Base-by-base conservation (phyloP, 1,284 basidiomycete species). In the Ceratobasidium sp. region DNA sequence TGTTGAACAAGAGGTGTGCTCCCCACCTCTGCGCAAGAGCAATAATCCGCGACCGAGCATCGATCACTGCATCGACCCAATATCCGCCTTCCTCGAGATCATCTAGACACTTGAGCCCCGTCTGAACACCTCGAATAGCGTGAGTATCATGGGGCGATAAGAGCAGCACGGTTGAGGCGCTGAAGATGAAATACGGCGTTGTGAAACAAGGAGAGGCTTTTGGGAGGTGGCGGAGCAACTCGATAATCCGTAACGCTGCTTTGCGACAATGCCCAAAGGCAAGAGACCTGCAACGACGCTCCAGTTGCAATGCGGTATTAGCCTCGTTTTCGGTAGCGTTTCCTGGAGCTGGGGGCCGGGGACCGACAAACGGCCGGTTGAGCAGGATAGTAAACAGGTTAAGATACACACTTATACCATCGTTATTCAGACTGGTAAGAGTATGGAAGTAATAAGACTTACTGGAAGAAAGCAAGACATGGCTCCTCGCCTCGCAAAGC, bases 401-500 rank as follows among this genome's bases (percentile, higher is more conserved):
- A 13, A 73, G 33, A 44, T 58, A 58, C 23, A 73, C 71, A 28
- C 71, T 73, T 26, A 13, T 23, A 67, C 23, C 4, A 9, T 13
- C 5, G 55, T 71, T 3, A 71, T 53, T 46, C n/a, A n/a, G n/a
- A 71, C 60, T 42, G 7, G 42, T 15, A n/a, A 12, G 3, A 58
- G 23, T n/a, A 44, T 12, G 40, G 20, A 46, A 42, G 13, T 18
- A 20, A 23, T 44, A 67, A 18, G 3, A 56, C 71, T 61, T 23
- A 73, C 71, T 73, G 71, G 1, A 73, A 28, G 58, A 73, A 73
- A 63, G 63, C 71, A 2, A 73, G 58, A 53, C 71, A 73, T 26
- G 71, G 71, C 71, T 73, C 71, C 9, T 56, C 63, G 5, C 71
- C 71, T n/a, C 71, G 71, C 71, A 73, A 63, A n/a, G 71, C 71